Evolutionary conservation across 73 alveolate genomes (phyloP).

Genomic region (Symbiodinium natans): DNA sequence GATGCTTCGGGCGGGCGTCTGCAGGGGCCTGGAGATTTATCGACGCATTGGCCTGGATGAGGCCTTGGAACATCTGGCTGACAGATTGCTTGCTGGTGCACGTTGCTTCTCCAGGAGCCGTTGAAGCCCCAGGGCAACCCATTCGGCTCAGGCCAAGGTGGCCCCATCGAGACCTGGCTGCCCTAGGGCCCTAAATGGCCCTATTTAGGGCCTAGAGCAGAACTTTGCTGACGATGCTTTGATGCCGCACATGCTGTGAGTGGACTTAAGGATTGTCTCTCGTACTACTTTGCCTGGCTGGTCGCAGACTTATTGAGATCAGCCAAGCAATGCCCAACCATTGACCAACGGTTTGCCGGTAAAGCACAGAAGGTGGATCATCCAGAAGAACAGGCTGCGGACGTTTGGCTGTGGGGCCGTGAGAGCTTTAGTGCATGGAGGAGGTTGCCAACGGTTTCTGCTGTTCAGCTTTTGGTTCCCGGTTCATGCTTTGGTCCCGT

Average conservation of each 20-base stretch:
- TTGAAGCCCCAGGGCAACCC: constrained; percentile 70
- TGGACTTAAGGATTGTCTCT: constrained; percentile 36
- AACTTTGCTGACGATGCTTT: too few species aligned
- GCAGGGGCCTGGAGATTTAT: constrained; percentile 39
- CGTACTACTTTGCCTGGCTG: constrained; percentile 53
- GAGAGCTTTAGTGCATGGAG: too few species aligned
- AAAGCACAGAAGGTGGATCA: constrained; percentile 18
- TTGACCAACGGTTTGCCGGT: not conserved
- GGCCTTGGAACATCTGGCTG: not conserved
- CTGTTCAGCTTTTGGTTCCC: too few species aligned
- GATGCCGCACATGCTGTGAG: not conserved
- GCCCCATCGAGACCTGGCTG: constrained; percentile 43
- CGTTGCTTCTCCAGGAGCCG: constrained; percentile 7
- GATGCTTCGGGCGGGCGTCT: not conserved
- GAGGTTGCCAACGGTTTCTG: too few species aligned
- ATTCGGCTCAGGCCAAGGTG: constrained; percentile 72
- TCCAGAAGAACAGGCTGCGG: constrained; percentile 39
- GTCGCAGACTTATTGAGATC: not conserved
- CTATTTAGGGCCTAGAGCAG: too few species aligned
- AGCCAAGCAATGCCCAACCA: too few species aligned
- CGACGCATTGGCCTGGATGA: constrained; percentile 14
- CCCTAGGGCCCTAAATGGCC: too few species aligned
- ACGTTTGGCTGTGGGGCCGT: too few species aligned
- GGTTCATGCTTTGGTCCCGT: too few species aligned
- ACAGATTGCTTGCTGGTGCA: not conserved